These are phyloP conservation scores for Globisporangium viniferum DNA, from an alignment of 352 stramenopile genomes.

Conservation along the genomic window DNA sequence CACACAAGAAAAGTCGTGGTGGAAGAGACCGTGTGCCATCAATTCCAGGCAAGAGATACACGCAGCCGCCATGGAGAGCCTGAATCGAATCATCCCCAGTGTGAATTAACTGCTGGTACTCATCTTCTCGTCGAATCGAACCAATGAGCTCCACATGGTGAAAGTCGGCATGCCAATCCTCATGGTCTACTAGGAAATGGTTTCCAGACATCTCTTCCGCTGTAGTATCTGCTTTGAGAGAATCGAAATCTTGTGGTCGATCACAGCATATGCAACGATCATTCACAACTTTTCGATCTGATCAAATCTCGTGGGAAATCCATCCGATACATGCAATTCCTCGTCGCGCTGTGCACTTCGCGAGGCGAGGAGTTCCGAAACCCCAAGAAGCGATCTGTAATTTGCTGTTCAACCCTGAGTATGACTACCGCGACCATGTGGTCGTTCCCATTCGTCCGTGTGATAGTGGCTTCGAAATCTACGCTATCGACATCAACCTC, in stretches of 20 bases:
- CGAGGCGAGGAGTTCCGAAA: conserved; percentile 54
- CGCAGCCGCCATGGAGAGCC: conserved; percentile 38
- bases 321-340: conserved; percentile 73
- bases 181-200: conserved; percentile 74
- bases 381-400: conserved; percentile 75
- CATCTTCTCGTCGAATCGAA: conserved; percentile 54
- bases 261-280: conserved; percentile 54
- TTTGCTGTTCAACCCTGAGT: conserved; percentile 52
- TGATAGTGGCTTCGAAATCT: conserved; percentile 53
- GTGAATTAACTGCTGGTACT: conserved; percentile 61
- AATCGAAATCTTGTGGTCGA: conserved; percentile 70
- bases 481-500: conserved; percentile 20
- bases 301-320: conserved; percentile 66
- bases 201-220: conserved; percentile 62
- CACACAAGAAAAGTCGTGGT: conserved; percentile 24
- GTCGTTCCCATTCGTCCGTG: conserved; percentile 50
- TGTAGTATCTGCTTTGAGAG: conserved; percentile 66
- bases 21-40: conserved; percentile 23
- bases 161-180: conserved; percentile 55
- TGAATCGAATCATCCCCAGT: conserved; percentile 54
- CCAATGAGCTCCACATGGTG: conserved; percentile 57
- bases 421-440: conserved; percentile 54
- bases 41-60: conserved; percentile 29
- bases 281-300: conserved; percentile 72
- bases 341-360: conserved; percentile 65